Evolutionary conservation across 108 stramenopile genomes (phyloP), one percentile per base, ranked within the genome.

Genomic region (Pinguiococcus pyrenoidosus): DNA sequence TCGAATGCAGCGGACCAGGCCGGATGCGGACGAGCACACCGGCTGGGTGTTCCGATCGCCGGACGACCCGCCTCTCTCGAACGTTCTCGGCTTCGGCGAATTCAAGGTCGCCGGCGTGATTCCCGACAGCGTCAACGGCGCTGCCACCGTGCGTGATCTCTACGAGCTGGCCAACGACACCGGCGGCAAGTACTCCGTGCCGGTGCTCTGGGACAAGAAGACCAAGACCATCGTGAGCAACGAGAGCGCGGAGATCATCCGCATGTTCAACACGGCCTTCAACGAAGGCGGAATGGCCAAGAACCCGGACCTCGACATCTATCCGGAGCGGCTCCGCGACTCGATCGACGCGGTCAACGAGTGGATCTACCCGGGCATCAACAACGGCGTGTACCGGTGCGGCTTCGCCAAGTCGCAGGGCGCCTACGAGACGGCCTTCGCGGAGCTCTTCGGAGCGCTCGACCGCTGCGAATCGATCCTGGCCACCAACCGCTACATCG

Each of bases 321-420:
- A 82, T 47, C 92, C 94, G 3, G 74, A 72, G 26, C 76, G 79
- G 10, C 61, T 87, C 32, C 62, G 72, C 49, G 68, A 64, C 12
- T 76, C 69, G 7, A 75, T 82, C 25, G 85, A 84, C 5, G 77
- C 74, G 48, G 81, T 89, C 30, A 83, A 84, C 56, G 65, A 67
- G 35, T 91, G 83, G 87, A 64, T 94, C 37, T 88, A 89, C 69
- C 80, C 81, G 20, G 64, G 46, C 44, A 76, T 92, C 57, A 94
- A 91, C 57, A 83, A 96, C 71, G 94, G 94, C 41, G 89, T 99
- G 2, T 99, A 96, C 54, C 73, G 83, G 29, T 86, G 87, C 49
- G 97, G 97, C 3, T 93, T 96, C 66, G 92, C 92, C 1, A 76
- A 73, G 44, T 70, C 84, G 1, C 97, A 99, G 66, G 47, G 54